Conservation (phyloP, 2,329 filamentous ascomycete genomes). For the Lasiodiplodia theobromae region DNA sequence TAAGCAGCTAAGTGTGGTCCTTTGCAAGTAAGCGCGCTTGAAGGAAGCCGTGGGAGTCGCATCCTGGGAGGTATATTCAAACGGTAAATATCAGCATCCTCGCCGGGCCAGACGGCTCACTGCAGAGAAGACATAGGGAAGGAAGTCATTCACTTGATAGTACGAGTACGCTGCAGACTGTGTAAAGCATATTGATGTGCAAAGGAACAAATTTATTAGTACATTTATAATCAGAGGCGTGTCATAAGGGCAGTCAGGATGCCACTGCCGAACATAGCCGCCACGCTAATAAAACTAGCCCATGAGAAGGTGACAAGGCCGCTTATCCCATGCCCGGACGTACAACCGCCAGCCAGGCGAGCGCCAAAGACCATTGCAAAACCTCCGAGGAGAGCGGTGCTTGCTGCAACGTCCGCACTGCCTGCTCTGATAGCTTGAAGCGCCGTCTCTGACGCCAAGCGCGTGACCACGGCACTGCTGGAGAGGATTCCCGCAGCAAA, state of each 20-base stretch:
- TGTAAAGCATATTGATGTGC: too few relatives aligned
- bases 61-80: too few relatives aligned
- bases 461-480: slow-evolving; percentile 53
- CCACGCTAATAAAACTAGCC: slow-evolving; percentile 69
- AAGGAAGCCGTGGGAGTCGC: too few relatives aligned
- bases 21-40: too few relatives aligned
- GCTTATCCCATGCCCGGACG: slow-evolving; percentile 73
- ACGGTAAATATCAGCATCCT: too few relatives aligned
- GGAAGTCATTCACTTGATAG: too few relatives aligned
- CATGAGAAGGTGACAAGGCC: slow-evolving; percentile 69
- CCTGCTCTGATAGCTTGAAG: background rate
- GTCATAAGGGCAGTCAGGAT: slow-evolving; percentile 35
- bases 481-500: slow-evolving; percentile 62
- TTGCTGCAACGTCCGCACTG: slow-evolving; percentile 1
- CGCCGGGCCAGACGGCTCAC: too few relatives aligned
- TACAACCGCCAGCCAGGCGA: slow-evolving; percentile 70
- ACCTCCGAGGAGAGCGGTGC: slow-evolving; percentile 61
- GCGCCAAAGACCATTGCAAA: slow-evolving; percentile 66
- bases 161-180: too few relatives aligned
- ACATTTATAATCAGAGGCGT: too few relatives aligned
- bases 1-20: too few relatives aligned
- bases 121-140: too few relatives aligned
- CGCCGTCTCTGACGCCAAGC: slow-evolving; percentile 28
- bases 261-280: slow-evolving; percentile 64
- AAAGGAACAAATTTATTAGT: too few relatives aligned